Percentiles rank a stretch among this genome's conserved stretches.
Conservation (phyloP, 2,329 filamentous ascomycete genomes). For the Monosporascus cannonballus region DNA sequence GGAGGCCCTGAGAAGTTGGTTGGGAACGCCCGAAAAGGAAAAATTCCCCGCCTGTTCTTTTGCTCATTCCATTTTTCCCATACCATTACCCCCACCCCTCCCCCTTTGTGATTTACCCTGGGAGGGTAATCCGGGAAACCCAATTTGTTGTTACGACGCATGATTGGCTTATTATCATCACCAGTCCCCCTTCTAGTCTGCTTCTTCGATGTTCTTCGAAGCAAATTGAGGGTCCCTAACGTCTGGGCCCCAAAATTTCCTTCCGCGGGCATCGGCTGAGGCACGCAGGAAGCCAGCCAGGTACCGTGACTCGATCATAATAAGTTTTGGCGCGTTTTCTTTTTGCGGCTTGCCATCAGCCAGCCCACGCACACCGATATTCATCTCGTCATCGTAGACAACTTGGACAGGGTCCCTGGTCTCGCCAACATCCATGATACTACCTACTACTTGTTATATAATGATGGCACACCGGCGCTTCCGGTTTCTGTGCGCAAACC, state of each 20-base stretch:
- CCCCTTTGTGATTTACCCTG: not conserved
- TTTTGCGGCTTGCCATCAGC: not conserved
- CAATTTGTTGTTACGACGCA: not conserved
- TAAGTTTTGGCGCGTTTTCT: not conserved
- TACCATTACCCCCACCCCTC: not conserved
- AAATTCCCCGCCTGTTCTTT: not conserved
- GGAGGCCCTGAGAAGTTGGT: too few species aligned
- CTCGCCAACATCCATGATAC: not conserved
- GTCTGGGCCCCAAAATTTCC: not conserved
- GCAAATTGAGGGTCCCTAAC: not conserved
- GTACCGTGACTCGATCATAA: too few species aligned
- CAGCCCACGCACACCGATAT: not conserved
- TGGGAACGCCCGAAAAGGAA: not conserved
- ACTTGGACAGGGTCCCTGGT: not conserved
- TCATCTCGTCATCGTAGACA: not conserved
- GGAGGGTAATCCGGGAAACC: not conserved
- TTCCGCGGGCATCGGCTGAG: too few species aligned
- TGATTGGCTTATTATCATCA: not conserved
- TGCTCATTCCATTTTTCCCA: not conserved
- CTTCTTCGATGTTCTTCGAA: conserved; percentile 1
- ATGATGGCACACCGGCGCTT: not conserved
- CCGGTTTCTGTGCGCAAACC: not conserved
- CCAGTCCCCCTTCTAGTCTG: not conserved
- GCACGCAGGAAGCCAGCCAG: too few species aligned
- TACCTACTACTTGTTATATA: not conserved